These are phyloP conservation scores for Monosporozyma yasuniensis DNA, from an alignment of 805 yeast genomes.

Conservation along the genomic window DNA sequence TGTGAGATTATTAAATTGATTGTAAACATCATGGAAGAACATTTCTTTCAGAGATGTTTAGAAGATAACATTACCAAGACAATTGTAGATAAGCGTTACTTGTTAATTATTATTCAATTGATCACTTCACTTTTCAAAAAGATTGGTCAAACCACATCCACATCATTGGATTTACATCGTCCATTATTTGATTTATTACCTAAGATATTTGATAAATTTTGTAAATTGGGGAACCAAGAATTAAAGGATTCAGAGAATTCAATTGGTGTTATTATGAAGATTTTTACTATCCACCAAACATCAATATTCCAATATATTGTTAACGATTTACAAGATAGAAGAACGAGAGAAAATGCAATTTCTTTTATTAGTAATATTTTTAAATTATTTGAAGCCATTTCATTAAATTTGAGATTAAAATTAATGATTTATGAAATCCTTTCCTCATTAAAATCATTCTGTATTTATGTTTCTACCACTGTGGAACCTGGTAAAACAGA, in stretches of 20 bases:
- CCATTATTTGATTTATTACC: conserved; percentile 11
- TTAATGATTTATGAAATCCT: conserved; percentile 26
- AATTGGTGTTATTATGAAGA: conserved; percentile 19
- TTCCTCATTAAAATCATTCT: conserved; percentile 24
- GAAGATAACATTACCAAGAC: background rate
- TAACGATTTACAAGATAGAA: conserved; percentile 7
- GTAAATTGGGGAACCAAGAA: conserved; percentile 7
- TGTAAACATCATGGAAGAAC: conserved; percentile 17
- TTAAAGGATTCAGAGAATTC: conserved; percentile 7
- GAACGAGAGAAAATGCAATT: background rate
- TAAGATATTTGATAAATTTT: conserved; percentile 10
- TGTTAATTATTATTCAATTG: conserved; percentile 17
- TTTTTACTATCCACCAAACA: conserved; percentile 25
- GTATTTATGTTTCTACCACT: conserved; percentile 17
- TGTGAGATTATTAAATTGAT: conserved; percentile 7
- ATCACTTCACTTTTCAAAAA: conserved; percentile 18
- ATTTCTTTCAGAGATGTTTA: conserved; percentile 19
- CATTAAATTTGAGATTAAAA: conserved; percentile 23
- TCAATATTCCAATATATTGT: conserved; percentile 17
- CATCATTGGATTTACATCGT: conserved; percentile 3
- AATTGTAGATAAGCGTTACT: conserved; percentile 5
- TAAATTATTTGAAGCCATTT: conserved; percentile 20
- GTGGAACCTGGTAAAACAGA: conserved; percentile 4
- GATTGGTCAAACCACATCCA: conserved; percentile 8
- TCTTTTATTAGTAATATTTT: conserved; percentile 14